Conservation (phyloP, 108 stramenopile genomes). For the Bacterosira constricta region DNA sequence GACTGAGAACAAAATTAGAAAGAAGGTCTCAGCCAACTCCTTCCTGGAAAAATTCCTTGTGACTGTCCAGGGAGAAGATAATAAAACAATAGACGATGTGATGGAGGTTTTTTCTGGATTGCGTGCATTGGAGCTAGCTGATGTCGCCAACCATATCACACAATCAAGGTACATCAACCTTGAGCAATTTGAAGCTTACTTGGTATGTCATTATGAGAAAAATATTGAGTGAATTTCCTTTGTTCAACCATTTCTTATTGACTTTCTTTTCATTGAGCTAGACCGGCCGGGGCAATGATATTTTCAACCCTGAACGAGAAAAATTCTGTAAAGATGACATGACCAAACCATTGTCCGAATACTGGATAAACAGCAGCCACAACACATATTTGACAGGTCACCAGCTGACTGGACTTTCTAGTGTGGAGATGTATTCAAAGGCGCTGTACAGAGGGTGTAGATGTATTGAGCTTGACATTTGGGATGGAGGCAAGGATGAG, state of each 20-base stretch:
- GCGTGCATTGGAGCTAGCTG: constrained; percentile 62
- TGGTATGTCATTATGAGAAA: constrained; percentile 31
- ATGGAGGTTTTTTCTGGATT: constrained; percentile 50
- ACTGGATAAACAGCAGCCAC: constrained; percentile 95
- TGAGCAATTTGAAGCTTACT: constrained; percentile 69
- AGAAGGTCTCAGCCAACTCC: constrained; percentile 49
- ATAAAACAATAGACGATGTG: constrained; percentile 56
- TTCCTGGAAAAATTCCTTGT: constrained; percentile 65
- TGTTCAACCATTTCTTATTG: not conserved
- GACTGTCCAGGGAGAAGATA: constrained; percentile 56
- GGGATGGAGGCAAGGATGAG: constrained; percentile 80
- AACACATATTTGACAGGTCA: constrained; percentile 97
- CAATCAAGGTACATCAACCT: constrained; percentile 57
- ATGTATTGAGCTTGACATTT: constrained; percentile 97
- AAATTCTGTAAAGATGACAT: constrained; percentile 46
- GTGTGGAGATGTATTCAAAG: constrained; percentile 79
- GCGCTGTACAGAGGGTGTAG: constrained; percentile 86
- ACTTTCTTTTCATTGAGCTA: not conserved
- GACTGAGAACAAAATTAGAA: constrained; percentile 46
- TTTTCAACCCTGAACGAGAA: constrained; percentile 68
- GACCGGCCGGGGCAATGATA: constrained; percentile 57
- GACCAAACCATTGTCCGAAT: constrained; percentile 83
- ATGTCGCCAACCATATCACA: constrained; percentile 54
- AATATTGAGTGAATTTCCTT: not conserved
- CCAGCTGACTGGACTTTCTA: constrained; percentile 82